Percentiles rank a stretch among this genome's conserved stretches.
Conservation (phyloP, 306 rosid species). For the Parietaria judaica region DNA sequence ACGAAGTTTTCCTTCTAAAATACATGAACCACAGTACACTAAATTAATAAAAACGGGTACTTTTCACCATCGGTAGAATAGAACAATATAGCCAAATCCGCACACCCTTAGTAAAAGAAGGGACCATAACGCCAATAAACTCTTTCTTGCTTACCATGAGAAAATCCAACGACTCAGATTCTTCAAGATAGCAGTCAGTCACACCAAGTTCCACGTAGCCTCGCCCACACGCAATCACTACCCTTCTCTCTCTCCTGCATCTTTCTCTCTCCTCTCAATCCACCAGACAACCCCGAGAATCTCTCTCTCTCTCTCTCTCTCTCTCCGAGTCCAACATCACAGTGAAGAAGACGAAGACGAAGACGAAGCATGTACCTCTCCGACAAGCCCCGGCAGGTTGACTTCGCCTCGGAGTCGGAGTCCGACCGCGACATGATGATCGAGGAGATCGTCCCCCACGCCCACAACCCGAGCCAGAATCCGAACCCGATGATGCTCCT, state of each 20-base stretch:
- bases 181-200: neutral
- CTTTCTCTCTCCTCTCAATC: neutral
- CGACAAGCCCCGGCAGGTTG: neutral
- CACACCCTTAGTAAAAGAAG: too few relatives aligned
- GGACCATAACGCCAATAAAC: too few relatives aligned
- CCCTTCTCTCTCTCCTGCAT: neutral
- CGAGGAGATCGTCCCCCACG: conserved; percentile 8
- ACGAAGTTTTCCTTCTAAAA: too few relatives aligned
- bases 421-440: conserved; percentile 19
- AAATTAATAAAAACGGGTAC: too few relatives aligned
- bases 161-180: neutral
- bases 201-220: neutral
- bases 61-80: too few relatives aligned
- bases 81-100: too few relatives aligned
- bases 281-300: neutral
- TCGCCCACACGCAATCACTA: neutral
- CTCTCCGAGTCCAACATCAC: neutral
- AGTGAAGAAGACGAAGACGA: too few relatives aligned
- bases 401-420: conserved; percentile 4
- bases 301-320: neutral
- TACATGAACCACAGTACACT: too few relatives aligned
- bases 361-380: neutral
- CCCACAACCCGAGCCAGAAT: neutral
- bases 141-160: too few relatives aligned
- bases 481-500: conserved; percentile 34